phyloP scores from a whole-genome alignment of 2,329 filamentous ascomycete genomes.

The Botrytis byssoidea region DNA sequence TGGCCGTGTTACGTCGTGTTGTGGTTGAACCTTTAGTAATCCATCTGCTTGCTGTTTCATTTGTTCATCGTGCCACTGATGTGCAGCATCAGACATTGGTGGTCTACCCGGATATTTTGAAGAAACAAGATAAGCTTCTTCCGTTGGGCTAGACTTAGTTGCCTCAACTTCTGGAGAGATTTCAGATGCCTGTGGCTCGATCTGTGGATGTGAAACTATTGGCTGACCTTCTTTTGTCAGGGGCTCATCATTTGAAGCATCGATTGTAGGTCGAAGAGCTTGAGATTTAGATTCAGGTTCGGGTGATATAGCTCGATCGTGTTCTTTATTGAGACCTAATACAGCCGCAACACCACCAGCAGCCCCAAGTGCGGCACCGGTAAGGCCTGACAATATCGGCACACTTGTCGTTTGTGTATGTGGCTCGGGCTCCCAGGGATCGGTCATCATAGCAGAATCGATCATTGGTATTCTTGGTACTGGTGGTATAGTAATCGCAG shows the following conservation, averaged over 20 bases:
- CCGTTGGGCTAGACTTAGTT: constrained; percentile 24
- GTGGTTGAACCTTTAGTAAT: constrained; percentile 27
- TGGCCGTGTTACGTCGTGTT: constrained; percentile 41
- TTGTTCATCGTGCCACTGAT: constrained; percentile 37
- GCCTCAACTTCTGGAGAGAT: constrained; percentile 27
- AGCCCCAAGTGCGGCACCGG: constrained; percentile 4
- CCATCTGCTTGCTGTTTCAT: constrained; percentile 30
- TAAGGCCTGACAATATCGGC: constrained; percentile 23
- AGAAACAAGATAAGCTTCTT: constrained; percentile 27
- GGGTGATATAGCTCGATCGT: constrained; percentile 5
- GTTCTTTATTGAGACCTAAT: background rate
- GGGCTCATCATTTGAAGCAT: background rate
- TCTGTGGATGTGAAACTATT: background rate
- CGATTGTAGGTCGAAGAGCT: background rate
- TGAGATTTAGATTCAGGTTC: background rate
- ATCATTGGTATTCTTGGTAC: constrained; percentile 55
- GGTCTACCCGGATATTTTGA: constrained; percentile 25
- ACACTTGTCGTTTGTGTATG: constrained; percentile 28
- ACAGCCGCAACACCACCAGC: constrained; percentile 2
- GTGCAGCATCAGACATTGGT: constrained; percentile 35
- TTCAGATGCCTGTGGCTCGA: background rate
- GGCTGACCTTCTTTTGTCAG: background rate
- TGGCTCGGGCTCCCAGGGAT: constrained; percentile 48
- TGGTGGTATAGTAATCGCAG: constrained; percentile 51
- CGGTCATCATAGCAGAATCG: constrained; percentile 60